Evolutionary conservation across 2,329 filamentous ascomycete genomes (phyloP).

Genomic region (Paracorniculantispora psalliotae): DNA sequence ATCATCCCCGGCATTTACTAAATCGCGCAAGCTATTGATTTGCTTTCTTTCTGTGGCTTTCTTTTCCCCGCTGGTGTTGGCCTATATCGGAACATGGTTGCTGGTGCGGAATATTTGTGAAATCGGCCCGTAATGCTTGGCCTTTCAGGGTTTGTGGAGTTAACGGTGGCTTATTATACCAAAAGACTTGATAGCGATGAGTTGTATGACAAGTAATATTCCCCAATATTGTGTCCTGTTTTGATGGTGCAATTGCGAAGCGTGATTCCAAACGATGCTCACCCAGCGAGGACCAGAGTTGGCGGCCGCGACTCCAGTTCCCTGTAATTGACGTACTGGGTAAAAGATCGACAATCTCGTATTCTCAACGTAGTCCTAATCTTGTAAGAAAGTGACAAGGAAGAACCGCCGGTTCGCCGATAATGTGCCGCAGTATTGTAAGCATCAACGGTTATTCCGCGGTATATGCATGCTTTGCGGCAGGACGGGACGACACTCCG

Average conservation of each 20-base stretch:
- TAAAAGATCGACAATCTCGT: too few species aligned
- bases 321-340: too few species aligned
- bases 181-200: neutral
- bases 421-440: too few species aligned
- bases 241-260: neutral
- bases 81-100: neutral
- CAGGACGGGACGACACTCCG: constrained; percentile 8
- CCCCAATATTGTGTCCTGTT: neutral
- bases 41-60: neutral
- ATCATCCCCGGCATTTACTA: constrained; percentile 86
- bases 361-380: too few species aligned
- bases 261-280: too few species aligned
- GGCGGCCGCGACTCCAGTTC: too few species aligned
- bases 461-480: too few species aligned
- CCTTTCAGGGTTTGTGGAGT: constrained; percentile 2
- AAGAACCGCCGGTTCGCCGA: too few species aligned
- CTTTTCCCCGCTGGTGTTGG: neutral
- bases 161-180: neutral
- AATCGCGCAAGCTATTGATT: neutral
- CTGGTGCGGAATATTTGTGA: neutral
- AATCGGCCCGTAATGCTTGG: neutral
- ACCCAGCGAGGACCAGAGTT: too few species aligned
- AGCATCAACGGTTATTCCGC: too few species aligned
- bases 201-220: neutral
- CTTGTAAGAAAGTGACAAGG: too few species aligned